phyloP scores from a whole-genome alignment of 257 asterid genomes.

The Primulina tabacum region DNA sequence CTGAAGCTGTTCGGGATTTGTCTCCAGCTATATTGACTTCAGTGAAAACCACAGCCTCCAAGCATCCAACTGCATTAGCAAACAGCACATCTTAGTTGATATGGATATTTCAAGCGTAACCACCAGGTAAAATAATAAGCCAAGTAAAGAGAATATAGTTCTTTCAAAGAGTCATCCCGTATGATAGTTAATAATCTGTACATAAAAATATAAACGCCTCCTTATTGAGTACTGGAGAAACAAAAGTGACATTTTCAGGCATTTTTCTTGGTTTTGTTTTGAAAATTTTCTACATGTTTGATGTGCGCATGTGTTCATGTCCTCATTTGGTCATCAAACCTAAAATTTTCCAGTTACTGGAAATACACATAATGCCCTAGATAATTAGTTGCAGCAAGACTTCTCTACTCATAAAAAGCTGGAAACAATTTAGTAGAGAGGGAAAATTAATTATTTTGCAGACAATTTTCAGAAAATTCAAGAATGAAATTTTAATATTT shows the following conservation, averaged over 20 bases:
- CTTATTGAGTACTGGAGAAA: background rate
- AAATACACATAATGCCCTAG: too few species aligned
- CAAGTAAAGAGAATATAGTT: background rate
- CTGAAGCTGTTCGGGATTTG: slow-evolving; percentile 56
- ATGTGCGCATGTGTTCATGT: too few species aligned
- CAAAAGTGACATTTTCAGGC: too few species aligned
- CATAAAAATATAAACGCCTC: background rate
- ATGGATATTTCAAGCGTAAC: background rate
- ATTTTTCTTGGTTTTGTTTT: too few species aligned
- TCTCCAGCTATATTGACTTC: slow-evolving; percentile 77
- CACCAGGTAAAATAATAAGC: background rate
- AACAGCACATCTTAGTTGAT: slow-evolving; percentile 11
- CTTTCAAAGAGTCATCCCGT: background rate
- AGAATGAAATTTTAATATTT: too few species aligned
- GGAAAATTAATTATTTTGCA: background rate
- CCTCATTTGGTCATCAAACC: too few species aligned
- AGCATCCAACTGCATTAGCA: slow-evolving; percentile 41
- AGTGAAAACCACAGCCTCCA: slow-evolving; percentile 70
- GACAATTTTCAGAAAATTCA: background rate
- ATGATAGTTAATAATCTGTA: slow-evolving; percentile 7
- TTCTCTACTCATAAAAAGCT: background rate
- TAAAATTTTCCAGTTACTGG: too few species aligned
- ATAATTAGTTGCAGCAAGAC: background rate
- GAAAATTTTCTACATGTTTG: too few species aligned
- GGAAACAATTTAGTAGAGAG: background rate